Evolutionary conservation across 2,329 filamentous ascomycete species (phyloP), one percentile per base, ranked within the genome.

Genomic region (Botrytis fragariae): DNA sequence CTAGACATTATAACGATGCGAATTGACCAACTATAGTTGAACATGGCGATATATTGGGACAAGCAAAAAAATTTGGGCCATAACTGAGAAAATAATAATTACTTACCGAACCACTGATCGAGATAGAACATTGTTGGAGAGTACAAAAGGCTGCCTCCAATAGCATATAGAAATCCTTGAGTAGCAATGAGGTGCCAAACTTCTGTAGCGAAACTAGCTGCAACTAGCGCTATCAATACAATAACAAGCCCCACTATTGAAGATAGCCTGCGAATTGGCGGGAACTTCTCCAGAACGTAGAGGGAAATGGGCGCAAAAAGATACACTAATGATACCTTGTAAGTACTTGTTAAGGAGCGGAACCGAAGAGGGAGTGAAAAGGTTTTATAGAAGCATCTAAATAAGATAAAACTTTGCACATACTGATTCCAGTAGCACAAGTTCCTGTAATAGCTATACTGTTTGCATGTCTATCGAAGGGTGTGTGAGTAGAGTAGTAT

Each of bases 81-180:
- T 18, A 44, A 32, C 8, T 12, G 29, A 48, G 4, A 32, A 42
- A 22, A 32, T 25, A 29, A 18, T 6, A 0, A 29, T 54, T 42
- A 57, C 51, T 5, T 69, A 69, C 65, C 48, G 60, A 87, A 87
- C 85, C 85, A 87, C 77, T 86, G 85, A 35, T 87, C 83, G 61
- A 85, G 77, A 70, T 83, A 85, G 8, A 82, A 77, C 45, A 84
- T 81, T 0, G 81, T 80, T 1, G 84, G 84, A 5, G 77, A 79
- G 71, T 85, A 86, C 9, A 82, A 77, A 29, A 86, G 72, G 12
- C 80, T 80, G 7, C 83, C 83, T 4, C 84, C 84, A 32, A 85
- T 77, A 1, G 80, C 84, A 74, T 83, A 87, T 25, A 85, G 73
- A 0, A 86, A 77, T 2, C 86, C 86, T 77, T 87, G 86, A 0